Evolutionary conservation across 2,329 filamentous ascomycete species (phyloP).

Genomic region (Trichoderma breve): DNA sequence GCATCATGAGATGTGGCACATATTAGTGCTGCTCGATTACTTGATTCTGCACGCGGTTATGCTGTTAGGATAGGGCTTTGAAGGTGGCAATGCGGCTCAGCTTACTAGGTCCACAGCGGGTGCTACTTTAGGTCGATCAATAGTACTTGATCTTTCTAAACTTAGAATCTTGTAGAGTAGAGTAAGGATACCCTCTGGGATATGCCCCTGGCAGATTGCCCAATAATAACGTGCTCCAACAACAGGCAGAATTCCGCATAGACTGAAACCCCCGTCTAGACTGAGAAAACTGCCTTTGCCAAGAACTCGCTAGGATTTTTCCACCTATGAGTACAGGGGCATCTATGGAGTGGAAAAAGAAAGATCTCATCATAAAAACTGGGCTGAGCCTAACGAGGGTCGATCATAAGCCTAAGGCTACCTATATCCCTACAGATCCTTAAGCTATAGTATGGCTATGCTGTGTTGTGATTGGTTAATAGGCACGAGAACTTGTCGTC

Average conservation of each 20-base stretch:
- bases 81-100: neutral
- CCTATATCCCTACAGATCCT: neutral
- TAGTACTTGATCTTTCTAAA: neutral
- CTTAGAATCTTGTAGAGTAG: neutral
- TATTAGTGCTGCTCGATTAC: neutral
- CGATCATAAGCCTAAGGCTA: neutral
- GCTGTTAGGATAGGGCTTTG: neutral
- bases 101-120: neutral
- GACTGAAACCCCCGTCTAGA: neutral
- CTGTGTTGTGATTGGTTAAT: neutral
- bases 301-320: neutral
- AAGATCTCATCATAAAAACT: neutral
- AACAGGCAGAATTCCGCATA: neutral
- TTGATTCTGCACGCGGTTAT: neutral
- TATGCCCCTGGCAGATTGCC: neutral
- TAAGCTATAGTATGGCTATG: neutral
- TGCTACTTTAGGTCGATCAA: neutral
- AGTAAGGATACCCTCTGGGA: neutral
- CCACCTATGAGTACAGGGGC: neutral
- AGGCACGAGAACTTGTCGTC: too few relatives aligned
- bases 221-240: neutral
- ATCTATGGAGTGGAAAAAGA: neutral
- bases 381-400: neutral
- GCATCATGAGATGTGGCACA: neutral
- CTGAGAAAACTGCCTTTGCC: neutral